Evolutionary conservation across 2,329 filamentous ascomycete species (phyloP).

Genomic region (Septoria petroselini): DNA sequence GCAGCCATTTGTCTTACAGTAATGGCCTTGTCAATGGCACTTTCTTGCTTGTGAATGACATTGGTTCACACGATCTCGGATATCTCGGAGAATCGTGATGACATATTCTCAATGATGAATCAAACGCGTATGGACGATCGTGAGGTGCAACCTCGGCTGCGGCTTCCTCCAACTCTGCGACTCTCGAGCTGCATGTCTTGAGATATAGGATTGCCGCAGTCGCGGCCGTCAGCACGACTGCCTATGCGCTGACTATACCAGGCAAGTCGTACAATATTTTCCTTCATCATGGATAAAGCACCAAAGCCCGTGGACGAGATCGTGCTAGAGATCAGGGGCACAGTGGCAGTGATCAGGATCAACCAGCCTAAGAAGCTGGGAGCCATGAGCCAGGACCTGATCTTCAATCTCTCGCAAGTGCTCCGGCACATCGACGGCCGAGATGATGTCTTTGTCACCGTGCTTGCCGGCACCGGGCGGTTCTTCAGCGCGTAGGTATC

Average conservation of each 20-base stretch:
- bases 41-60: too few relatives aligned
- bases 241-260: background rate
- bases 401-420: conserved; percentile 66
- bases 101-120: conserved; percentile 4
- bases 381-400: conserved; percentile 63
- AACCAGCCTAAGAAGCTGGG: conserved; percentile 85
- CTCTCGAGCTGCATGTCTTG: too few relatives aligned
- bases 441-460: conserved; percentile 78
- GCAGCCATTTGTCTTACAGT: conserved; percentile 25
- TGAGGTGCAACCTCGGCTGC: conserved; percentile 4
- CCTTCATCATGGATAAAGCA: conserved; percentile 21
- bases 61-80: too few relatives aligned
- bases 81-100: background rate
- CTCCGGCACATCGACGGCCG: conserved; percentile 74
- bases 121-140: too few relatives aligned
- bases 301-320: conserved; percentile 23
- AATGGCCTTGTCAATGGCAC: too few relatives aligned
- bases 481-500: conserved; percentile 78
- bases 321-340: conserved; percentile 60
- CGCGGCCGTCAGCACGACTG: background rate
- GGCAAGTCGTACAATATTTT: conserved; percentile 6
- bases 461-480: conserved; percentile 75
- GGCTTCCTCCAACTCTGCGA: background rate
- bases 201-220: too few relatives aligned
- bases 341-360: conserved; percentile 80